phyloP scores from a whole-genome alignment of 2,329 filamentous ascomycete species.

The Neopestalotiopsis sp. region DNA sequence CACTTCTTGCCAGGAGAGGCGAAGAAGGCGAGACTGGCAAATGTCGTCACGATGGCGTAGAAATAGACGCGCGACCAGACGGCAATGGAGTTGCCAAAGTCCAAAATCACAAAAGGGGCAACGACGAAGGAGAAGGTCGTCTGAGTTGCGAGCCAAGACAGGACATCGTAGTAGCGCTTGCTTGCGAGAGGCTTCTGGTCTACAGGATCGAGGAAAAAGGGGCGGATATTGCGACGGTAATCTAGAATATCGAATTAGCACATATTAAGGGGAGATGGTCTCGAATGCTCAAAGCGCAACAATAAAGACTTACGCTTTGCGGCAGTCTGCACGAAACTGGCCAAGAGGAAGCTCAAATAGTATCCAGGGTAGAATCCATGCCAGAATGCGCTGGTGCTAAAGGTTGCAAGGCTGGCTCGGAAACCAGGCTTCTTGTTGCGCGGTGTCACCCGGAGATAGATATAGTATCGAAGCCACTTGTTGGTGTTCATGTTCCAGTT shows the following conservation, averaged over 20 bases:
- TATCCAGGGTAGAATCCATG: constrained; percentile 98
- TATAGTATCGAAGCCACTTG: constrained; percentile 92
- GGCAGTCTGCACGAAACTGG: constrained; percentile 87
- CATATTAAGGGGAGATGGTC: neutral
- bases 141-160: constrained; percentile 78
- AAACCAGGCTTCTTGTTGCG: constrained; percentile 97
- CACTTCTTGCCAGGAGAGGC: constrained; percentile 73
- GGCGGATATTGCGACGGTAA: constrained; percentile 85
- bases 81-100: constrained; percentile 69
- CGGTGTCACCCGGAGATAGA: constrained; percentile 94
- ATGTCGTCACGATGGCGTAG: constrained; percentile 76
- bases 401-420: constrained; percentile 90
- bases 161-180: constrained; percentile 87
- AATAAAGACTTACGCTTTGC: constrained; percentile 74
- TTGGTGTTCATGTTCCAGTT: constrained; percentile 99
- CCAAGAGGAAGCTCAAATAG: constrained; percentile 88
- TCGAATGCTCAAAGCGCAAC: constrained; percentile 38
- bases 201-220: constrained; percentile 86
- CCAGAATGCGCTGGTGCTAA: constrained; percentile 94
- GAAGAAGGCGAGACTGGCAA: constrained; percentile 74
- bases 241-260: constrained; percentile 55
- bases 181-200: constrained; percentile 69
- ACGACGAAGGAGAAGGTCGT: constrained; percentile 82
- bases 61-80: constrained; percentile 91
- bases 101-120: constrained; percentile 84